Evolutionary conservation across 768 basidiomycete species (phyloP).

Genomic region (Lepiota venenata): DNA sequence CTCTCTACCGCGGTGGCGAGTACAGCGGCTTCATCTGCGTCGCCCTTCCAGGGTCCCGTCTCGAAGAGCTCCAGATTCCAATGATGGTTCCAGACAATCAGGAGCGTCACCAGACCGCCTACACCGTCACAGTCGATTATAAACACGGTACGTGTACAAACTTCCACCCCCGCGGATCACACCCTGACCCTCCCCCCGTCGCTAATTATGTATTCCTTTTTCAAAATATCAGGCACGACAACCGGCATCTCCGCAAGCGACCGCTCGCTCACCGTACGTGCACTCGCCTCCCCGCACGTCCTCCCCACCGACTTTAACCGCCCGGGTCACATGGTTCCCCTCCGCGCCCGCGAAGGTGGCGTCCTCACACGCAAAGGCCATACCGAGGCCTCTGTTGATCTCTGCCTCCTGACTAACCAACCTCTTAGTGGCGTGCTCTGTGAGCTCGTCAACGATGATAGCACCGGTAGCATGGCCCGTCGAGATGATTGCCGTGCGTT

Average conservation of each 20-base stretch:
- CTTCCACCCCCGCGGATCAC: constrained; percentile 6
- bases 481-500: constrained; percentile 91
- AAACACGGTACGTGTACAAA: constrained; percentile 59
- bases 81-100: constrained; percentile 95
- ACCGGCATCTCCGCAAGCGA: constrained; percentile 98
- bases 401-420: constrained; percentile 73
- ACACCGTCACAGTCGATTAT: constrained; percentile 95
- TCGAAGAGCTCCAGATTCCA: constrained; percentile 77
- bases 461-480: constrained; percentile 88
- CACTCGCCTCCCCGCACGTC: constrained; percentile 63
- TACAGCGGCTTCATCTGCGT: constrained; percentile 92
- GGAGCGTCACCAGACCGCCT: constrained; percentile 90
- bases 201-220: background rate
- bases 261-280: constrained; percentile 81
- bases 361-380: constrained; percentile 88
- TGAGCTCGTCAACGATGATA: constrained; percentile 93
- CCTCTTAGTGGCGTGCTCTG: constrained; percentile 83
- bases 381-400: constrained; percentile 87
- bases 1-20: too few relatives aligned
- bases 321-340: constrained; percentile 94
- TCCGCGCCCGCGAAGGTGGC: constrained; percentile 84
- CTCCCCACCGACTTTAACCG: constrained; percentile 74
- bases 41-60: constrained; percentile 70
- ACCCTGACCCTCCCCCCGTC: constrained; percentile 12
- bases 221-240: constrained; percentile 61